phyloP scores from a whole-genome alignment of 2,329 filamentous ascomycete genomes.

The Epichloe coenophiala region DNA sequence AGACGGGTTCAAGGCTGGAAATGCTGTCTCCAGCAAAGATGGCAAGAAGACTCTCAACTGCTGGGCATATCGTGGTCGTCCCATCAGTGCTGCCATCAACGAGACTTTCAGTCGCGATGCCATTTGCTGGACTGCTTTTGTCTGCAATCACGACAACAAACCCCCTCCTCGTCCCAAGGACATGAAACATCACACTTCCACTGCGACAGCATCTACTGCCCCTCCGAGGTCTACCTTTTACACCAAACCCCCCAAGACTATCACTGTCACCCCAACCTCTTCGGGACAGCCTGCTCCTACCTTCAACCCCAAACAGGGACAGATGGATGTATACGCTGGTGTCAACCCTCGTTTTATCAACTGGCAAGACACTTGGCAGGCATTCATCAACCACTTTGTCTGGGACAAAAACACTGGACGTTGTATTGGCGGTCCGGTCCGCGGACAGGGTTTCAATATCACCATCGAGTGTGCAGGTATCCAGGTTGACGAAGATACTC shows the following conservation, averaged over 20 bases:
- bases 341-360: constrained; percentile 27
- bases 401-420: constrained; percentile 24
- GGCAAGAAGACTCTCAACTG: constrained; percentile 25
- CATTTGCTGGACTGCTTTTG: constrained; percentile 27
- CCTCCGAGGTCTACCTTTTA: constrained; percentile 21
- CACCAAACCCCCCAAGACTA: constrained; percentile 15
- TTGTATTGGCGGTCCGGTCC: constrained; percentile 19
- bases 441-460: constrained; percentile 23
- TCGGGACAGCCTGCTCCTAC: constrained; percentile 19
- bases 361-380: constrained; percentile 24
- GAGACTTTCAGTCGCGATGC: constrained; percentile 23
- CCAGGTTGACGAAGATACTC: constrained; percentile 24
- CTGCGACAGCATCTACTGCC: constrained; percentile 18
- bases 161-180: constrained; percentile 23
- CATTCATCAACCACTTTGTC: constrained; percentile 26
- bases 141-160: constrained; percentile 24
- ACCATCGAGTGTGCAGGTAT: constrained; percentile 23
- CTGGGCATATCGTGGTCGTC: constrained; percentile 28
- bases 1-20: constrained; percentile 26
- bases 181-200: constrained; percentile 23
- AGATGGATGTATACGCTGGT: constrained; percentile 18
- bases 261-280: constrained; percentile 10
- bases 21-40: constrained; percentile 25
- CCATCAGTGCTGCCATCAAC: constrained; percentile 24
- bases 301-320: constrained; percentile 14